Percentiles rank a stretch among this genome's conserved stretches.
Evolutionary conservation across 192 early-diverging fungal genomes (phyloP).

Genomic region (Backusella tarrabulga): DNA sequence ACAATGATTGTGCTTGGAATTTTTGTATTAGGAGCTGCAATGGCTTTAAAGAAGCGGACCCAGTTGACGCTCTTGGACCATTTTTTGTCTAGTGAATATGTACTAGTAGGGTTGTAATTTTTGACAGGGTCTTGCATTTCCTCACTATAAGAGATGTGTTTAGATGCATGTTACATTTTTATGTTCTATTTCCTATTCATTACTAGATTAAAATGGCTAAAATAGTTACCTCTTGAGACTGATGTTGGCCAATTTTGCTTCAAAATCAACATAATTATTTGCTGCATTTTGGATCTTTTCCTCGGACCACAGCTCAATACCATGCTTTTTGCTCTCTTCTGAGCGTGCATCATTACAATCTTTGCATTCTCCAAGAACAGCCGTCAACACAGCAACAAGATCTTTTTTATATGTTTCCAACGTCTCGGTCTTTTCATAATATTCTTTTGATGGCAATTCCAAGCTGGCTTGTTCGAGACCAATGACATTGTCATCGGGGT

Average conservation of each 20-base stretch:
- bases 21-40: constrained; percentile 7
- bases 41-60: constrained; percentile 16
- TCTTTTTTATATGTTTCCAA: constrained; percentile 40
- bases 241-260: constrained; percentile 53
- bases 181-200: background rate
- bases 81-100: background rate
- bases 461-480: constrained; percentile 49
- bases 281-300: constrained; percentile 29
- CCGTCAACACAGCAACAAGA: constrained; percentile 41
- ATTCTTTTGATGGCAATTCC: constrained; percentile 64
- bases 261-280: constrained; percentile 53
- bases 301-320: background rate
- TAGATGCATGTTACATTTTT: background rate
- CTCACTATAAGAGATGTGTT: constrained; percentile 28
- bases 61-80: background rate
- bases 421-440: constrained; percentile 53
- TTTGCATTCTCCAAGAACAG: constrained; percentile 27
- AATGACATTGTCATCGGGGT: constrained; percentile 54
- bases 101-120: constrained; percentile 44
- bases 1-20: constrained; percentile 45
- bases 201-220: background rate
- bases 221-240: constrained; percentile 37
- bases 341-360: background rate
- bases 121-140: constrained; percentile 49
- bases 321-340: background rate